Evolutionary conservation across 768 basidiomycete species (phyloP).

Genomic region (Mycena alexandri): DNA sequence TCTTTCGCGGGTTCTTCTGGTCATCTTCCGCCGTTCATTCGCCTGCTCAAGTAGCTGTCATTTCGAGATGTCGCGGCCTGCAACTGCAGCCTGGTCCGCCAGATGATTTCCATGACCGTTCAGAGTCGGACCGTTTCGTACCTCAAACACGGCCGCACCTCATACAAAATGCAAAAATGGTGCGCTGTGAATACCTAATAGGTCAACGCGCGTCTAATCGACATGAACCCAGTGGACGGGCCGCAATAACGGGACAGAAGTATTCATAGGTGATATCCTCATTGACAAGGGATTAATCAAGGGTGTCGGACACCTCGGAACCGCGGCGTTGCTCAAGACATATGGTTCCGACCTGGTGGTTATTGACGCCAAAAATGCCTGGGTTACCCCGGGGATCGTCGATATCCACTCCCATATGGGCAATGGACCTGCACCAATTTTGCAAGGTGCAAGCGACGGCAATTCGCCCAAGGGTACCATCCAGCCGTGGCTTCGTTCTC

Average conservation of each 20-base stretch:
- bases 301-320: constrained; percentile 63
- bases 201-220: no score
- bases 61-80: constrained; percentile 60
- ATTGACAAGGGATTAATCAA: constrained; percentile 79
- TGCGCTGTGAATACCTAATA: no score
- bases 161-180: constrained; percentile 79
- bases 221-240: constrained; percentile 74
- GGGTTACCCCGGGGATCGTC: constrained; percentile 85
- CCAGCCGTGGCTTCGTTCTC: constrained; percentile 74
- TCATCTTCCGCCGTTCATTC: background rate
- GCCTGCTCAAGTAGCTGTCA: constrained; percentile 37
- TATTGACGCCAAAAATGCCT: constrained; percentile 75
- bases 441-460: constrained; percentile 66
- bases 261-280: constrained; percentile 75
- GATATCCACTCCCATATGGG: constrained; percentile 80
- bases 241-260: constrained; percentile 71
- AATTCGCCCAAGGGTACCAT: constrained; percentile 65
- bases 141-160: constrained; percentile 72
- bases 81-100: constrained; percentile 58
- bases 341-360: constrained; percentile 58
- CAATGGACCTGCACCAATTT: constrained; percentile 60
- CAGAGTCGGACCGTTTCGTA: constrained; percentile 74
- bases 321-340: constrained; percentile 37
- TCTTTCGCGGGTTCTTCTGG: background rate
- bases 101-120: constrained; percentile 60